These are phyloP conservation scores for Ocimum tenuiflorum DNA, from an alignment of 257 asterid genomes.

Conservation along the genomic window DNA sequence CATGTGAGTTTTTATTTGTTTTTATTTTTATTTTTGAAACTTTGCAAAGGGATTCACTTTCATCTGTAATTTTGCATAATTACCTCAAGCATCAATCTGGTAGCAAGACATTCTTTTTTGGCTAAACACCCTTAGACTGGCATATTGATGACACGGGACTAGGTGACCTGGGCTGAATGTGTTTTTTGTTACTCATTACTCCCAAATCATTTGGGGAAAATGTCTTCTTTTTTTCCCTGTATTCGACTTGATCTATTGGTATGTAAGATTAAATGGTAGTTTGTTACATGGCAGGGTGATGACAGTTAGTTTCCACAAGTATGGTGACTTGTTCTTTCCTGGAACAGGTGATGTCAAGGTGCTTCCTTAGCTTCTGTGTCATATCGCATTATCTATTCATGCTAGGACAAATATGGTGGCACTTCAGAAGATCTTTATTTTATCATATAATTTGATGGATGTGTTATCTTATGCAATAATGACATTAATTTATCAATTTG, in stretches of 20 bases:
- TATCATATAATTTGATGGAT: background rate
- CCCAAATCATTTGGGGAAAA: background rate
- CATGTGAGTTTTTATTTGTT: background rate
- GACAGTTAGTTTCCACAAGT: conserved; percentile 99
- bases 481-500: background rate
- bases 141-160: background rate
- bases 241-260: background rate
- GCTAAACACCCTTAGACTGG: background rate
- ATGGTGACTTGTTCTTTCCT: conserved; percentile 92
- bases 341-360: conserved; percentile 99
- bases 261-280: conserved; percentile 9
- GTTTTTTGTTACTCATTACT: conserved; percentile 4
- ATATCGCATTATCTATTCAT: conserved; percentile 3
- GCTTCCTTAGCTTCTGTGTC: conserved; percentile 25
- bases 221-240: background rate
- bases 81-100: background rate
- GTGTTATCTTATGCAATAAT: background rate
- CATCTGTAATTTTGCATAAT: background rate
- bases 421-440: background rate
- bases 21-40: background rate
- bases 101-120: background rate
- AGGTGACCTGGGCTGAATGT: background rate
- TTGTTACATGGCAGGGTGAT: conserved; percentile 68
- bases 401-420: background rate
- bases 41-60: background rate